Conservation (phyloP, 306 rosid genomes). For the Delonix regia region DNA sequence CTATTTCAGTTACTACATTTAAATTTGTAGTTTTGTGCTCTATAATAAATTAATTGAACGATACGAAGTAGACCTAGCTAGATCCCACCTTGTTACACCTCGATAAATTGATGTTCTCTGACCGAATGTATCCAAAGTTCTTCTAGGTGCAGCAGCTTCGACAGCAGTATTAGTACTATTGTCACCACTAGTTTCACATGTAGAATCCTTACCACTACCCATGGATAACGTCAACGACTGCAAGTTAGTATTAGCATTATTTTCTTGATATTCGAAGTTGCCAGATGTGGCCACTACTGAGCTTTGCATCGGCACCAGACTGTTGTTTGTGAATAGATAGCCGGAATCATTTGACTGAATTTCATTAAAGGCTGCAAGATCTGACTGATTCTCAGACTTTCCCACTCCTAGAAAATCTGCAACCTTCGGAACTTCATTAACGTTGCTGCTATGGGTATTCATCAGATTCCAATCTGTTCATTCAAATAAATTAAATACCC, state of each 20-base stretch:
- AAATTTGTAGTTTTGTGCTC: not conserved
- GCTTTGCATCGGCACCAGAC: slow-evolving; percentile 61
- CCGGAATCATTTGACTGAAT: slow-evolving; percentile 65
- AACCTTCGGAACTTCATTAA: slow-evolving; percentile 73
- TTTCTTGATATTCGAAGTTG: slow-evolving; percentile 71
- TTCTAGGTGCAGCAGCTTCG: slow-evolving; percentile 73
- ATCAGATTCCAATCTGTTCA: slow-evolving; percentile 89
- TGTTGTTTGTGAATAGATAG: slow-evolving; percentile 60
- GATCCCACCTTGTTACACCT: slow-evolving; percentile 79
- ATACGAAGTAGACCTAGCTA: too few relatives aligned
- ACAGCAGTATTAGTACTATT: slow-evolving; percentile 46
- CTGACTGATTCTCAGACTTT: slow-evolving; percentile 79
- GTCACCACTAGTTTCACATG: slow-evolving; percentile 72
- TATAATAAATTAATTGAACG: not conserved
- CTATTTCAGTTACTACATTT: not conserved
- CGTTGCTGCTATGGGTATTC: slow-evolving; percentile 45
- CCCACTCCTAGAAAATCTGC: slow-evolving; percentile 98
- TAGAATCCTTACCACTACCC: slow-evolving; percentile 88
- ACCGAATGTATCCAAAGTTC: slow-evolving; percentile 88
- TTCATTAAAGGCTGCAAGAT: slow-evolving; percentile 64
- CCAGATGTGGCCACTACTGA: slow-evolving; percentile 48
- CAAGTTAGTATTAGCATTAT: slow-evolving; percentile 52
- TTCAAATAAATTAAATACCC: not conserved
- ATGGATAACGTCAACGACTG: slow-evolving; percentile 87
- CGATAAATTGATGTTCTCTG: slow-evolving; percentile 99